phyloP scores from a whole-genome alignment of 2,329 filamentous ascomycete species.

The Pestalotiopsis sp. region DNA sequence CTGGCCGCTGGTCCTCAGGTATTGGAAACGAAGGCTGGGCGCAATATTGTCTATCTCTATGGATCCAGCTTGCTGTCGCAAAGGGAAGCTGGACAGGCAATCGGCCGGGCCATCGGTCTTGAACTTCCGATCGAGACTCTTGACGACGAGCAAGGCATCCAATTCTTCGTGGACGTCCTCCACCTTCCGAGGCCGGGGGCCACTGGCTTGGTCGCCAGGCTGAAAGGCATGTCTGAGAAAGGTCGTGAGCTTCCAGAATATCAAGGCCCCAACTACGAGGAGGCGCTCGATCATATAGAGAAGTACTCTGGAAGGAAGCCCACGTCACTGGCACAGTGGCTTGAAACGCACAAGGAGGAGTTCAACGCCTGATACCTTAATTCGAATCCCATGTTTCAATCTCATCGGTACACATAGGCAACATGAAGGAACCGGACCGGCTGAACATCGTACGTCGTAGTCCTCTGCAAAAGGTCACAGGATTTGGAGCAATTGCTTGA shows the following conservation, averaged over 20 bases:
- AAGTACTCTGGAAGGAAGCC: background rate
- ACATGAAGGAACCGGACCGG: no score
- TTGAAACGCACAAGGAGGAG: background rate
- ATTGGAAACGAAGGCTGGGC: conserved; percentile 22
- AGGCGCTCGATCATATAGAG: background rate
- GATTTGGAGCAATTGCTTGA: no score
- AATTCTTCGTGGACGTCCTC: background rate
- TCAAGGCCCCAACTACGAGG: background rate
- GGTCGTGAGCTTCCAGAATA: background rate
- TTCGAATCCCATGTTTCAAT: no score
- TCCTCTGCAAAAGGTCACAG: no score
- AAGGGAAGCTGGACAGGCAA: conserved; percentile 26
- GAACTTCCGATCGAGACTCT: conserved; percentile 16
- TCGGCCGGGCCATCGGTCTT: conserved; percentile 33
- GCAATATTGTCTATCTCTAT: conserved; percentile 36
- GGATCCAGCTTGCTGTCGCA: conserved; percentile 36
- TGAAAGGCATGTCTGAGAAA: background rate
- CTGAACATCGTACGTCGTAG: no score
- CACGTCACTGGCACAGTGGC: background rate
- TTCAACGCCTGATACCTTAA: background rate
- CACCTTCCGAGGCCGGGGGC: background rate
- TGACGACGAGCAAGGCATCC: background rate
- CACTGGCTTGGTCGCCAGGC: background rate
- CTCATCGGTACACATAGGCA: no score
- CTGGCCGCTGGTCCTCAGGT: conserved; percentile 33